Conservation (phyloP, 192 early-diverging fungal genomes). For the Coemansia sp. region DNA sequence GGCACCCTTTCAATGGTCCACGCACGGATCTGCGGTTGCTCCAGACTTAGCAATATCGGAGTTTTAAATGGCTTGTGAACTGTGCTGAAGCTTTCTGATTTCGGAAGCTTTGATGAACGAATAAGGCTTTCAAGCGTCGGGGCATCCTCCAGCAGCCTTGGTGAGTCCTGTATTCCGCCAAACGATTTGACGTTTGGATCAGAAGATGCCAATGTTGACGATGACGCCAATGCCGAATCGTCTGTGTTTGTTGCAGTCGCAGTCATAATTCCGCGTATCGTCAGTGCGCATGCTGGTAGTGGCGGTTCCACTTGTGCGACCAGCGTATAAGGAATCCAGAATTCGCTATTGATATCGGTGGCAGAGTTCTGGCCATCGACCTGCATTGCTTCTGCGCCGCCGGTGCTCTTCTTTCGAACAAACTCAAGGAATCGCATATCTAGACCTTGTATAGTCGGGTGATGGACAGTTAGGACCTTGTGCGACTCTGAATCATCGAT, state of each 20-base stretch:
- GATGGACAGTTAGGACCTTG: slow-evolving; percentile 15
- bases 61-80: neutral
- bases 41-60: slow-evolving; percentile 14
- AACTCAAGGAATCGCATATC: slow-evolving; percentile 39
- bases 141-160: slow-evolving; percentile 48
- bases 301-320: slow-evolving; percentile 33
- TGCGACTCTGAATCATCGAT: slow-evolving; percentile 30
- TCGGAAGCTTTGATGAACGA: neutral
- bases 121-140: slow-evolving; percentile 43
- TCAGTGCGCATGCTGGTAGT: slow-evolving; percentile 45
- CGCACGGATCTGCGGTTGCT: slow-evolving; percentile 48
- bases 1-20: slow-evolving; percentile 44
- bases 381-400: slow-evolving; percentile 12
- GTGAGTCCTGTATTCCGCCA: slow-evolving; percentile 20
- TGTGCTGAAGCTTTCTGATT: neutral
- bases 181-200: neutral
- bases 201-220: neutral
- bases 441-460: slow-evolving; percentile 40
- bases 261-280: slow-evolving; percentile 38
- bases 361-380: slow-evolving; percentile 9
- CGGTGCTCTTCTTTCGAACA: neutral
- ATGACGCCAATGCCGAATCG: neutral
- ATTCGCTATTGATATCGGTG: neutral
- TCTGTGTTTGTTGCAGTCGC: slow-evolving; percentile 5
- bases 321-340: slow-evolving; percentile 40